Evolutionary conservation across 306 rosid genomes (phyloP).

Genomic region (Prunus fruticosa): DNA sequence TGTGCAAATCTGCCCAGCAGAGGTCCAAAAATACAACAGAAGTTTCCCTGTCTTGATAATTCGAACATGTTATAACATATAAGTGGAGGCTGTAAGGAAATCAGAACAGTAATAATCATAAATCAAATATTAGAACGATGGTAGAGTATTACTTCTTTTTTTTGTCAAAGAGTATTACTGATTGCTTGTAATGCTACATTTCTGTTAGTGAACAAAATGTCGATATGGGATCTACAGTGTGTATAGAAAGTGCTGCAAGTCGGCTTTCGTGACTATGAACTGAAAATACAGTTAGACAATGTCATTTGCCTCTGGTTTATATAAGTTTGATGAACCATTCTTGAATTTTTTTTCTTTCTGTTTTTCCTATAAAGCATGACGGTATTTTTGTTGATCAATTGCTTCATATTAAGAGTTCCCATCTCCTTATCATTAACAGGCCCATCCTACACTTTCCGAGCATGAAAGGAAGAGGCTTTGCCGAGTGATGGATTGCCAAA

Average conservation of each 20-base stretch:
- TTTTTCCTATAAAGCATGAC: background rate
- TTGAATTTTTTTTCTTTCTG: background rate
- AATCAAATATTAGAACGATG: background rate
- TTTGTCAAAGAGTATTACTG: background rate
- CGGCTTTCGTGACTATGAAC: background rate
- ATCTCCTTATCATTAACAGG: slow-evolving; percentile 44
- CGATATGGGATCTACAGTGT: background rate
- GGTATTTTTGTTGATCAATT: background rate
- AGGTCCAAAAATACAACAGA: too few relatives aligned
- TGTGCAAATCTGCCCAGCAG: too few relatives aligned
- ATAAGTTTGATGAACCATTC: background rate
- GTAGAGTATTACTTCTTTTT: background rate
- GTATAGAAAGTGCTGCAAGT: background rate
- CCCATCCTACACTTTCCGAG: slow-evolving; percentile 91
- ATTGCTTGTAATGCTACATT: background rate
- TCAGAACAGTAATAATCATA: background rate
- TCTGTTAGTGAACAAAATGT: background rate
- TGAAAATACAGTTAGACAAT: background rate
- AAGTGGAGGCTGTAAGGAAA: background rate
- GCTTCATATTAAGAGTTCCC: slow-evolving; percentile 4
- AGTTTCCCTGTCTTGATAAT: too few relatives aligned
- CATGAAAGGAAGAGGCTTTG: slow-evolving; percentile 94
- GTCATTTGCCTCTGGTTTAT: background rate
- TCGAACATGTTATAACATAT: too few relatives aligned
- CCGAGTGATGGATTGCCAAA: slow-evolving; percentile 97